phyloP scores from a whole-genome alignment of 148 eudicot genomes.

The Camellia granthamiana region DNA sequence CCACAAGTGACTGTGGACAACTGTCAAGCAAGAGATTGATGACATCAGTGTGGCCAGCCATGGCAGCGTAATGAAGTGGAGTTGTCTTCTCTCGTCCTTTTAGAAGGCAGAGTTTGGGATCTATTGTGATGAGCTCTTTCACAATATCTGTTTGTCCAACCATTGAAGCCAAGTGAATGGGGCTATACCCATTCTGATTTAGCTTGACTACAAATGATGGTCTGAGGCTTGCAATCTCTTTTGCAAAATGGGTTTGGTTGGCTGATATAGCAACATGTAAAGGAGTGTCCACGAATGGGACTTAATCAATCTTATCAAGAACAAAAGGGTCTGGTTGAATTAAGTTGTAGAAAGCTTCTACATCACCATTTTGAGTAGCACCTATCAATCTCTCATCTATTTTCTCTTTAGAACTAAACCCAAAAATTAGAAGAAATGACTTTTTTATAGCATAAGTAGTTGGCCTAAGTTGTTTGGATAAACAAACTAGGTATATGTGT shows the following conservation, averaged over 20 bases:
- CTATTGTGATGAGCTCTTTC: neutral
- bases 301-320: conserved; percentile 12
- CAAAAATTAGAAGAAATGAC: no score
- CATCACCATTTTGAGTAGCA: no score
- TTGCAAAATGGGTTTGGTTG: conserved; percentile 18
- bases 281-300: conserved; percentile 22
- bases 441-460: no score
- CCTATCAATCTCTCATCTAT: no score
- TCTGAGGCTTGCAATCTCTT: conserved; percentile 14
- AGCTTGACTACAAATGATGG: conserved; percentile 17
- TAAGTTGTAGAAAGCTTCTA: no score
- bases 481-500: no score
- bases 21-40: neutral
- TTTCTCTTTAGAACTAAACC: no score
- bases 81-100: conserved; percentile 18
- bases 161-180: conserved; percentile 22
- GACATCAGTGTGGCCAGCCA: conserved; percentile 17
- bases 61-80: conserved; percentile 19
- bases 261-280: conserved; percentile 21
- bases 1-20: conserved; percentile 12
- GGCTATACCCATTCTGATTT: conserved; percentile 15
- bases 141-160: conserved; percentile 18
- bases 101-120: neutral
- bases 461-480: no score
- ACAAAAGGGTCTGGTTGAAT: conserved; percentile 4